phyloP scores from a whole-genome alignment of 2,329 filamentous ascomycete species.

The Penicillium vulpinum region DNA sequence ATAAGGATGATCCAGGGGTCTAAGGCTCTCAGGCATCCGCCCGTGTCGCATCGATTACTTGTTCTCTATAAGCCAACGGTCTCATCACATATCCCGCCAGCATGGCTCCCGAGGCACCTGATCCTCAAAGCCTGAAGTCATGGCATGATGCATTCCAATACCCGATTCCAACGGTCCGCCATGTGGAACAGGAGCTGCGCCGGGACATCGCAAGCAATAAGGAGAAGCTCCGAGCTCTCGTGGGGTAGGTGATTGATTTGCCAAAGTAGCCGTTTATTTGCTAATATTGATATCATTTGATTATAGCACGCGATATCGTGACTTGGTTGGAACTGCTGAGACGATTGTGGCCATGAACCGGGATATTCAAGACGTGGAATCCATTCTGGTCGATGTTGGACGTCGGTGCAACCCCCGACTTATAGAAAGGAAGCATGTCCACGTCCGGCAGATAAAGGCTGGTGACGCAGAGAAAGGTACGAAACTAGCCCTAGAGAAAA shows the following conservation, averaged over 20 bases:
- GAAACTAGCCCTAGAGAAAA: background rate
- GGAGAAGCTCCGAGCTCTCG: slow-evolving; percentile 65
- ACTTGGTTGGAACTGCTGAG: slow-evolving; percentile 87
- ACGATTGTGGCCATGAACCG: slow-evolving; percentile 86
- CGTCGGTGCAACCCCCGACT: slow-evolving; percentile 72
- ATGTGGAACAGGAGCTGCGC: slow-evolving; percentile 65
- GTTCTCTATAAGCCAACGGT: slow-evolving; percentile 6
- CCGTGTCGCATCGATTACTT: slow-evolving; percentile 7
- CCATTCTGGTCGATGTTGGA: slow-evolving; percentile 69
- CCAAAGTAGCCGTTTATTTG: slow-evolving; percentile 4
- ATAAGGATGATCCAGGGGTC: slow-evolving; percentile 15
- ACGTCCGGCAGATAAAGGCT: slow-evolving; percentile 54
- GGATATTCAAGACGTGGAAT: slow-evolving; percentile 74
- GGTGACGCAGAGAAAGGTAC: slow-evolving; percentile 37
- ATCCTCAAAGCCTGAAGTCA: slow-evolving; percentile 56
- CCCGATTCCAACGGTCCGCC: slow-evolving; percentile 62
- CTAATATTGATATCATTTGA: background rate
- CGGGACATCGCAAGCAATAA: slow-evolving; percentile 63
- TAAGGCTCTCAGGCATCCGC: slow-evolving; percentile 12
- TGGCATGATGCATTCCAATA: slow-evolving; percentile 71
- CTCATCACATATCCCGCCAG: slow-evolving; percentile 16
- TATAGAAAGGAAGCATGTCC: slow-evolving; percentile 64
- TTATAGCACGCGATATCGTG: slow-evolving; percentile 70
- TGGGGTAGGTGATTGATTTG: slow-evolving; percentile 54
- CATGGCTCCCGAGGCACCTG: slow-evolving; percentile 59